Conservation (phyloP, 495 filamentous ascomycete genomes). For the Hapsidospora chrysogenum region DNA sequence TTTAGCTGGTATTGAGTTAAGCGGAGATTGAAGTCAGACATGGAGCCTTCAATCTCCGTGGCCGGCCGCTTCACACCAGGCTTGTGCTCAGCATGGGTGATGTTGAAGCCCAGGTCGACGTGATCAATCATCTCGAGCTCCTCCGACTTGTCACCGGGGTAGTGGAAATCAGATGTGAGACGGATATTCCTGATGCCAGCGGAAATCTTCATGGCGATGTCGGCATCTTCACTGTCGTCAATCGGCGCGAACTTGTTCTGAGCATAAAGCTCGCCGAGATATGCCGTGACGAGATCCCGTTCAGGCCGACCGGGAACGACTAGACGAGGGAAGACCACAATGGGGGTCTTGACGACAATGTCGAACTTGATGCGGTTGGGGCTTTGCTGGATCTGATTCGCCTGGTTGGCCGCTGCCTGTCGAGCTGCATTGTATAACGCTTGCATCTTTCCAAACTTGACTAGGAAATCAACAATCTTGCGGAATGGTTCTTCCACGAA, state of each 20-base stretch:
- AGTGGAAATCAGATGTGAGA: conserved; percentile 80
- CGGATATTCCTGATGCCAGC: conserved; percentile 85
- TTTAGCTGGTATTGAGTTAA: conserved; percentile 84
- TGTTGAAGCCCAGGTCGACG: conserved; percentile 79
- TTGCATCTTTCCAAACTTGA: conserved; percentile 99
- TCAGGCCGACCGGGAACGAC: conserved; percentile 38
- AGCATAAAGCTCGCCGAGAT: conserved; percentile 91
- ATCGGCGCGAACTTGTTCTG: conserved; percentile 80
- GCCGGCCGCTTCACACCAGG: conserved; percentile 66
- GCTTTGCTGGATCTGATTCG: conserved; percentile 79
- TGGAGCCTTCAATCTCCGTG: conserved; percentile 72
- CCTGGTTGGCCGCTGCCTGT: conserved; percentile 87
- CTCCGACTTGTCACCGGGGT: conserved; percentile 50
- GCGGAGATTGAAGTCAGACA: conserved; percentile 82
- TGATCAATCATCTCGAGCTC: conserved; percentile 94
- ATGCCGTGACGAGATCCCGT: conserved; percentile 75
- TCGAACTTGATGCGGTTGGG: conserved; percentile 86
- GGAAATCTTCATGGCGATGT: conserved; percentile 74
- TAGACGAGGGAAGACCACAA: conserved; percentile 76
- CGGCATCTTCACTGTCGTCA: conserved; percentile 49
- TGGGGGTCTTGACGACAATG: conserved; percentile 81
- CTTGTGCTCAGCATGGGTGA: conserved; percentile 80
- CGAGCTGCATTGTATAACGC: conserved; percentile 95
- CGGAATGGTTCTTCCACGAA: conserved; percentile 94
- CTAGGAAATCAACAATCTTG: conserved; percentile 92